Percentiles rank a stretch among this genome's conserved stretches.
phyloP scores from a whole-genome alignment of 1,284 basidiomycete genomes.

The Moesziomyces antarcticus region DNA sequence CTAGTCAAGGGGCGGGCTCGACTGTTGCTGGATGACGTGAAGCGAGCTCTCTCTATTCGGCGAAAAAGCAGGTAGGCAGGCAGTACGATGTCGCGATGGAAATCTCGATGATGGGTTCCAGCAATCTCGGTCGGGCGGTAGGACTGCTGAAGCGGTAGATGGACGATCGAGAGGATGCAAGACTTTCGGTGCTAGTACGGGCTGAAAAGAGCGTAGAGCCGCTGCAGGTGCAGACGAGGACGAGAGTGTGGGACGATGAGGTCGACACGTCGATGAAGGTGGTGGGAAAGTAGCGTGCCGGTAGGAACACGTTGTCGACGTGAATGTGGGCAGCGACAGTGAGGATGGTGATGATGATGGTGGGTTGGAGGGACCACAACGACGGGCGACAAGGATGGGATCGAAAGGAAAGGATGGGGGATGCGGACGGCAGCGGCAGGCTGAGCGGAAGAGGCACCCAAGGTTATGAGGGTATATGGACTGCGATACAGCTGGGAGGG shows the following conservation, averaged over 20 bases:
- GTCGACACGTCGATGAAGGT: constrained; percentile 1
- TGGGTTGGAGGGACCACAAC: constrained; percentile 6
- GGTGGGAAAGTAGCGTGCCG: neutral
- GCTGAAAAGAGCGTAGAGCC: constrained; percentile 7
- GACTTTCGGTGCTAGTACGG: neutral
- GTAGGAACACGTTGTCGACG: neutral
- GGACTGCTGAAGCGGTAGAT: neutral
- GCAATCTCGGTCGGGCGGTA: neutral
- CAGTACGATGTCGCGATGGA: too few relatives aligned
- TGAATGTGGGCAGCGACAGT: neutral
- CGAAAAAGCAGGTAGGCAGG: too few relatives aligned
- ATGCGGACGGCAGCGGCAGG: constrained; percentile 10
- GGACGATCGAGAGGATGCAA: too few relatives aligned
- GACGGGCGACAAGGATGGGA: constrained; percentile 2
- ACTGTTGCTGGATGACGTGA: too few relatives aligned
- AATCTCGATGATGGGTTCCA: neutral
- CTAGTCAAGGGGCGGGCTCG: neutral
- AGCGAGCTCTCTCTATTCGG: too few relatives aligned
- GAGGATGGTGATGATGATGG: constrained; percentile 4
- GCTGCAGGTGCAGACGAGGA: neutral
- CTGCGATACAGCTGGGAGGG: neutral
- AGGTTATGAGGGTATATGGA: constrained; percentile 24
- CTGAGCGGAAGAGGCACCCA: constrained; percentile 4
- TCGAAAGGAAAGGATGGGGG: constrained; percentile 6
- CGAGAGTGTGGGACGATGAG: neutral